Percentiles rank a stretch among this genome's conserved stretches.
Evolutionary conservation across 2,329 filamentous ascomycete species (phyloP).

Genomic region (Colletotrichum cereale): DNA sequence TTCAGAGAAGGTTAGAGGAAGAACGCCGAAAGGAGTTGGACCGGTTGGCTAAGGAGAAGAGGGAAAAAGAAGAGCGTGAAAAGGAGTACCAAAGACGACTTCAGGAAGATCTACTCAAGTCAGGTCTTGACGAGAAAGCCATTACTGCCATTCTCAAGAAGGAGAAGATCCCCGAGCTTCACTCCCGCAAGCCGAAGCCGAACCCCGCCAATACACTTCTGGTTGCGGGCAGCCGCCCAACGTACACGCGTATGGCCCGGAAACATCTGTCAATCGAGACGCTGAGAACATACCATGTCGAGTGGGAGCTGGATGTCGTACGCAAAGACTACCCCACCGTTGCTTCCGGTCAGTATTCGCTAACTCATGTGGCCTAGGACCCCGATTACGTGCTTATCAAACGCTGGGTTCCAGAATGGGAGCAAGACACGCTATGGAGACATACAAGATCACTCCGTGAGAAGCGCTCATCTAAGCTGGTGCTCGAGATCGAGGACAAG

Average conservation of each 20-base stretch:
- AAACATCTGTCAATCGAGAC: constrained; percentile 73
- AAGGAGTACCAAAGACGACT: constrained; percentile 67
- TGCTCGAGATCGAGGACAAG: constrained; percentile 62
- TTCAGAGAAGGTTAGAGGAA: constrained; percentile 67
- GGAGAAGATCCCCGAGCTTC: constrained; percentile 58
- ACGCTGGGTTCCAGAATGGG: constrained; percentile 77
- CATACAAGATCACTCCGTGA: constrained; percentile 77
- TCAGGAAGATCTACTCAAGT: constrained; percentile 68
- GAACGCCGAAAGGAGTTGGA: constrained; percentile 60
- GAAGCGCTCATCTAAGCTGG: constrained; percentile 58
- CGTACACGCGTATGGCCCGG: constrained; percentile 74
- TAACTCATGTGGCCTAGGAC: constrained; percentile 59
- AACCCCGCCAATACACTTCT: constrained; percentile 22
- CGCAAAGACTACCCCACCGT: constrained; percentile 44
- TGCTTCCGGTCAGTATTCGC: not conserved
- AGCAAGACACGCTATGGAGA: constrained; percentile 79
- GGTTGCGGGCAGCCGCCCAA: constrained; percentile 55
- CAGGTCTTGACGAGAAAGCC: constrained; percentile 69
- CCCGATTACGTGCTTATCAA: constrained; percentile 80
- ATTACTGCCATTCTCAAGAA: constrained; percentile 71
- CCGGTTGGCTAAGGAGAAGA: constrained; percentile 59
- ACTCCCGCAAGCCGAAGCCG: constrained; percentile 18
- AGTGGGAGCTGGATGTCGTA: constrained; percentile 70
- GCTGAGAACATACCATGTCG: constrained; percentile 65
- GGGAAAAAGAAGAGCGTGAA: constrained; percentile 63